Evolutionary conservation across 1,284 basidiomycete species (phyloP).

Genomic region (Athelia psychrophila): DNA sequence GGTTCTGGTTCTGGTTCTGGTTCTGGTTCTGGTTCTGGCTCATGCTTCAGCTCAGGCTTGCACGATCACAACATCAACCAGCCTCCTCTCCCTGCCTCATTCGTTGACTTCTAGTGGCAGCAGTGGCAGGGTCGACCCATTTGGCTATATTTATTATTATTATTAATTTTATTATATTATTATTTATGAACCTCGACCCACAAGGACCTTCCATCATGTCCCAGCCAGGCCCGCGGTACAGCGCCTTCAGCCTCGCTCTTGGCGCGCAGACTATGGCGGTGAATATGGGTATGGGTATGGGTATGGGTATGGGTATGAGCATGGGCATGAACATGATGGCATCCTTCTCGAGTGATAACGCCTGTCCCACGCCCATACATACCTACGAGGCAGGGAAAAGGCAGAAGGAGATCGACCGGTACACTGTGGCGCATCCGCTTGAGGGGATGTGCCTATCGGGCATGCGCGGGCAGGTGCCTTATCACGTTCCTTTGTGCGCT

Average conservation of each 20-base stretch:
- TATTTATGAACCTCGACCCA: not conserved
- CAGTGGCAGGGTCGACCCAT: no score
- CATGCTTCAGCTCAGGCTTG: no score
- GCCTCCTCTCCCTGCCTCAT: no score
- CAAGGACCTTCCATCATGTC: not conserved
- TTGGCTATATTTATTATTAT: no score
- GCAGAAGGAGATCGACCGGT: slow-evolving; percentile 81
- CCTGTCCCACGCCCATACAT: slow-evolving; percentile 53
- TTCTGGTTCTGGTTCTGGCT: no score
- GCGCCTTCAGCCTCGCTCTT: slow-evolving; percentile 2
- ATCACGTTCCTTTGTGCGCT: slow-evolving; percentile 81
- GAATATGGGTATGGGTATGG: slow-evolving; percentile 39
- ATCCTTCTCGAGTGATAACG: not conserved
- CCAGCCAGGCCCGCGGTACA: not conserved
- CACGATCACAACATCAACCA: no score
- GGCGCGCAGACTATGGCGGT: slow-evolving; percentile 44
- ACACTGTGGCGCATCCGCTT: slow-evolving; percentile 68
- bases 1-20: no score
- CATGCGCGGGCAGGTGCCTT: slow-evolving; percentile 61
- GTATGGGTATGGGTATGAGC: slow-evolving; percentile 21
- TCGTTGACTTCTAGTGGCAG: no score
- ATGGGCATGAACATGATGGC: slow-evolving; percentile 24
- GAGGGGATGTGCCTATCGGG: slow-evolving; percentile 50
- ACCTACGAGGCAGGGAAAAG: slow-evolving; percentile 77
- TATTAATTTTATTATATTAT: no score